These are phyloP conservation scores for Streptanthus diversifolius DNA, from an alignment of 345 rosid genomes.

Conservation along the genomic window DNA sequence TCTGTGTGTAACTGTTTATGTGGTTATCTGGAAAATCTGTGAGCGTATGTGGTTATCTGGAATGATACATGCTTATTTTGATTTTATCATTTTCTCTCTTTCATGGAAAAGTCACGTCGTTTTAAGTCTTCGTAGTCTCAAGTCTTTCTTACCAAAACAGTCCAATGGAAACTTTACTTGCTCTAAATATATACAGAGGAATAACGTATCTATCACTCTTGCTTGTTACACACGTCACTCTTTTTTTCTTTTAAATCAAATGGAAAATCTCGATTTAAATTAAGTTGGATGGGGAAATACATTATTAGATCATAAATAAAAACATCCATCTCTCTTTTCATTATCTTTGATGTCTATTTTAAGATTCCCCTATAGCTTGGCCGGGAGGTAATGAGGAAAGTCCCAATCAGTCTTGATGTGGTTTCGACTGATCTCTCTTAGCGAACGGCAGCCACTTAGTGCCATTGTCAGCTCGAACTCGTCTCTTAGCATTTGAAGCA, in stretches of 20 bases:
- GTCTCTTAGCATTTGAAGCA: conserved; percentile 67
- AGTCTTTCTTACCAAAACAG: not conserved
- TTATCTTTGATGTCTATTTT: not conserved
- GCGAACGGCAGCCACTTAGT: conserved; percentile 75
- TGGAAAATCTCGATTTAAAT: not conserved
- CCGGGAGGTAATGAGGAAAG: conserved; percentile 36
- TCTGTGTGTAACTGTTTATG: too few relatives aligned
- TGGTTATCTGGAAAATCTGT: not conserved
- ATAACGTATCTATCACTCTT: not conserved
- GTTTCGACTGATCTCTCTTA: conserved; percentile 73
- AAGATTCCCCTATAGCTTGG: conserved; percentile 39
- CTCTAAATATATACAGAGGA: not conserved
- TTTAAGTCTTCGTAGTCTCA: not conserved
- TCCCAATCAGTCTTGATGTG: conserved; percentile 76
- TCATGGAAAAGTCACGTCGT: not conserved
- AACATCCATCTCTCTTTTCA: not conserved
- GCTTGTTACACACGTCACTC: not conserved
- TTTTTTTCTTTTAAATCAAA: not conserved
- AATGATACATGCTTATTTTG: not conserved
- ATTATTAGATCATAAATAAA: not conserved
- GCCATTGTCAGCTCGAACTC: conserved; percentile 95
- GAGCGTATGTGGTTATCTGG: too few relatives aligned
- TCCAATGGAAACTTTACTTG: not conserved
- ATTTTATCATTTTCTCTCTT: not conserved
- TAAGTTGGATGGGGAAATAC: not conserved